phyloP scores from a whole-genome alignment of 192 early-diverging fungal species.

The Spinellus fusiger region DNA sequence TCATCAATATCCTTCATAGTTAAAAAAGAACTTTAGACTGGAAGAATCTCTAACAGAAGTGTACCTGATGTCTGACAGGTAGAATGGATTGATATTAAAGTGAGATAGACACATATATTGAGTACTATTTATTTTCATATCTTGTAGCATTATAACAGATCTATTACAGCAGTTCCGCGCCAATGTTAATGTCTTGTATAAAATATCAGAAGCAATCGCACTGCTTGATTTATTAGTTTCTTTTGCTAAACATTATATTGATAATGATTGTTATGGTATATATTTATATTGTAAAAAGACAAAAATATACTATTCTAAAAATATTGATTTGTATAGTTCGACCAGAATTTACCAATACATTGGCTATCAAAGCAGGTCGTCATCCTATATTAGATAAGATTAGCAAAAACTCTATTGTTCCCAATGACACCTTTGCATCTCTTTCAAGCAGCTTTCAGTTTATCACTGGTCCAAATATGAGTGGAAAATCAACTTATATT shows the following conservation, averaged over 20 bases:
- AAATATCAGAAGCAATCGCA: constrained; percentile 68
- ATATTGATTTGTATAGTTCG: constrained; percentile 36
- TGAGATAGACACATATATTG: background rate
- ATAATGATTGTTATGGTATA: constrained; percentile 15
- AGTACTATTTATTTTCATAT: background rate
- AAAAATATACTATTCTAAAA: background rate
- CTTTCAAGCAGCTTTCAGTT: constrained; percentile 53
- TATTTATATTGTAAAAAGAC: constrained; percentile 2
- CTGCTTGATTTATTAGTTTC: constrained; percentile 72
- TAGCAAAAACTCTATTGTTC: constrained; percentile 41
- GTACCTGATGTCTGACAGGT: constrained; percentile 75
- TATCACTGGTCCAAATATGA: constrained; percentile 93
- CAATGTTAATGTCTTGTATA: constrained; percentile 62
- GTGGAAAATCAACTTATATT: constrained; percentile 85
- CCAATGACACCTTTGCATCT: constrained; percentile 66
- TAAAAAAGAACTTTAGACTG: constrained; percentile 77
- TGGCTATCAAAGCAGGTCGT: constrained; percentile 68
- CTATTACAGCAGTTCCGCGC: constrained; percentile 40
- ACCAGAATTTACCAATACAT: constrained; percentile 74
- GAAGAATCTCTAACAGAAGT: constrained; percentile 79
- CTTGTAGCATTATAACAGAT: constrained; percentile 3
- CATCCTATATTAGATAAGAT: constrained; percentile 72
- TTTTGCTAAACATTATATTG: constrained; percentile 64
- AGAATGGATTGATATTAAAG: constrained; percentile 16
- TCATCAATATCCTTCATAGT: constrained; percentile 22